Evolutionary conservation across 106 monocot species (phyloP), one percentile per base, ranked within the genome.

Genomic region (Dendrobium huoshanense): DNA sequence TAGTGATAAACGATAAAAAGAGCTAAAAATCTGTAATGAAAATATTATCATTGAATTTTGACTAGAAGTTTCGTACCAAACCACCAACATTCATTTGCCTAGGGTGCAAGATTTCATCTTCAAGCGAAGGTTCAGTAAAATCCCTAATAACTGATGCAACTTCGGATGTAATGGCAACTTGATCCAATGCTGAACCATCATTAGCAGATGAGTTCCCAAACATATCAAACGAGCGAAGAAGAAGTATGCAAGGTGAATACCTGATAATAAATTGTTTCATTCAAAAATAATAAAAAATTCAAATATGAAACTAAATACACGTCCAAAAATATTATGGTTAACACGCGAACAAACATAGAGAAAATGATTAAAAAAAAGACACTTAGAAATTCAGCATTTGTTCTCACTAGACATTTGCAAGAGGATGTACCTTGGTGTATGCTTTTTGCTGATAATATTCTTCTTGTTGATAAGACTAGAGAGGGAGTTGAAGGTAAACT

Each of bases 171-270:
- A 88, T 82, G 5, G 86, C 89, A 81, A 75, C 86, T 87, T 92
- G 91, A 81, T 91, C 92, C 68, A 76, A 82, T 83, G 78, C 80
- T 86, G 90, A 82, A 56, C 92, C 90, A 59, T 93, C 92, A 80
- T 82, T 88, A 43, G 92, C 89, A 80, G 92, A 91, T 54, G 91
- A 77, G 80, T 87, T 91, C 54, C 84, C 84, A 61, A 99, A 87
- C 45, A 82, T 87, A 81, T 99, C 89, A 83, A 99, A 93, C 64
- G 90, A 86, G 67, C 93, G 92, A 74, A 99, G 91, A 29, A 99
- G 83, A 80, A 99, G 86, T 83, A 99, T 87, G 33, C 88, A 91
- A 79, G 98, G 98, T 75, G 95, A 85, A 83, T 95, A 99, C 81
- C 98, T 99, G 85, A 68, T 82, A 9, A 77, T 2, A 59, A 75